These are phyloP conservation scores for Trichosporon coremiiforme DNA, from an alignment of 1,284 basidiomycete species.

Conservation along the genomic window DNA sequence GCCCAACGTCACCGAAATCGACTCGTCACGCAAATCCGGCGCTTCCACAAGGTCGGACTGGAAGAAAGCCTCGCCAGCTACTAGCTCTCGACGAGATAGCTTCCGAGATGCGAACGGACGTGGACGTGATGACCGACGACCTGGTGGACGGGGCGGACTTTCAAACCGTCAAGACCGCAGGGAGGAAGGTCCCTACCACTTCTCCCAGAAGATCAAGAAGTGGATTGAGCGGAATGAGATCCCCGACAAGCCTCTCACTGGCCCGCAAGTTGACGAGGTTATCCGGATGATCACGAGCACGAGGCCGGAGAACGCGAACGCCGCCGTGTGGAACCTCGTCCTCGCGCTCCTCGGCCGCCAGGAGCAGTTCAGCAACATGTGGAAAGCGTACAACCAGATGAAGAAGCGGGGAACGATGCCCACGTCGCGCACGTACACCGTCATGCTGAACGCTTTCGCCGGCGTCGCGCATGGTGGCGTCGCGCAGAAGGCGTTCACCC, in stretches of 20 bases:
- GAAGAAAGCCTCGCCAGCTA: background rate
- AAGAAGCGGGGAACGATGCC: constrained; percentile 53
- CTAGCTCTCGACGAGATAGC: background rate
- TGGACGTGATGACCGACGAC: background rate
- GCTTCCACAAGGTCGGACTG: background rate
- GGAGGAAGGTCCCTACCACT: constrained; percentile 18
- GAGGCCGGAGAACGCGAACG: constrained; percentile 40
- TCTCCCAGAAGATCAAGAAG: constrained; percentile 28
- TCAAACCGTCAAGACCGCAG: background rate
- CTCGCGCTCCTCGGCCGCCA: constrained; percentile 44
- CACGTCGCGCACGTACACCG: constrained; percentile 49
- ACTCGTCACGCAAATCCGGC: background rate
- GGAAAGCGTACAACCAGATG: constrained; percentile 54
- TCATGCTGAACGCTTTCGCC: constrained; percentile 51
- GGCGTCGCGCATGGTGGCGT: constrained; percentile 35
- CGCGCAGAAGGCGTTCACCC: constrained; percentile 22
- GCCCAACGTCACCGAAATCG: background rate
- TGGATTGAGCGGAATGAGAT: constrained; percentile 35
- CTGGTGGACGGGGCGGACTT: background rate
- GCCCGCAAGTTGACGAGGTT: constrained; percentile 36
- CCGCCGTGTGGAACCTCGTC: constrained; percentile 51
- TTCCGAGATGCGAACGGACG: background rate
- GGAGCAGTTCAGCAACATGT: constrained; percentile 45
- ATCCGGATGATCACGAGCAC: constrained; percentile 38
- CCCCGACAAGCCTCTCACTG: constrained; percentile 25